Conservation (phyloP, 345 rosid species). For the Limnanthes douglasii region DNA sequence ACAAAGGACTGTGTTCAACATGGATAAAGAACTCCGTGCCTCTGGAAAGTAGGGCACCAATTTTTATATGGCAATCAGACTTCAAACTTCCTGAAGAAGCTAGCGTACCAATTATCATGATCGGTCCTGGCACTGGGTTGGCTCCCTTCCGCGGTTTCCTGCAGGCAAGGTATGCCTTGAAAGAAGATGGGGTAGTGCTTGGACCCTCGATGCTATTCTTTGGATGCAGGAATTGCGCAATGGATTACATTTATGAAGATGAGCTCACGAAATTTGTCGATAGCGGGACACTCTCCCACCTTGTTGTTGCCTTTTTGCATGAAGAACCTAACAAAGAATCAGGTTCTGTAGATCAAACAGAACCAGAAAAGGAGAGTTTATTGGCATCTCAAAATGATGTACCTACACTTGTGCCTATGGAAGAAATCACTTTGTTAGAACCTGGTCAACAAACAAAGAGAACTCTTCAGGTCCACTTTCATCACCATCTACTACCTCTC, state of each 20-base stretch:
- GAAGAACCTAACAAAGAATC: conserved; percentile 91
- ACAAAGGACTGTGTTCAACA: conserved; percentile 91
- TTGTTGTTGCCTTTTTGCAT: conserved; percentile 76
- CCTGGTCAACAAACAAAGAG: conserved; percentile 44
- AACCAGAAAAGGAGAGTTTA: too few relatives aligned
- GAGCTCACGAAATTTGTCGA: conserved; percentile 56
- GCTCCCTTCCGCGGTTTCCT: conserved; percentile 99
- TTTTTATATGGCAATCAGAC: conserved; percentile 82
- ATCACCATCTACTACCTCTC: conserved; percentile 81
- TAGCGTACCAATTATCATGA: conserved; percentile 75
- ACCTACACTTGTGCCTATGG: conserved; percentile 56
- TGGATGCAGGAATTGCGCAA: conserved; percentile 84
- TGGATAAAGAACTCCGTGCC: conserved; percentile 86
- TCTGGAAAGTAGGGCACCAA: conserved; percentile 64
- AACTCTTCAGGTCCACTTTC: conserved; percentile 68
- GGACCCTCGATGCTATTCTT: conserved; percentile 77
- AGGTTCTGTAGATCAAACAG: too few relatives aligned
- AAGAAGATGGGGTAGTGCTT: conserved; percentile 64
- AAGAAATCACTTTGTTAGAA: conserved; percentile 45
- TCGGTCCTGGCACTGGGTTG: conserved; percentile 96
- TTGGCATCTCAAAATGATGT: conserved; percentile 26
- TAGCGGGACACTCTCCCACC: conserved; percentile 65
- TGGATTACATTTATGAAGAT: conserved; percentile 85
- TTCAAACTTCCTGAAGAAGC: conserved; percentile 78
- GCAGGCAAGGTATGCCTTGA: conserved; percentile 74